Conservation (phyloP, 208 protist species). For the Acanthamoeba quina region DNA sequence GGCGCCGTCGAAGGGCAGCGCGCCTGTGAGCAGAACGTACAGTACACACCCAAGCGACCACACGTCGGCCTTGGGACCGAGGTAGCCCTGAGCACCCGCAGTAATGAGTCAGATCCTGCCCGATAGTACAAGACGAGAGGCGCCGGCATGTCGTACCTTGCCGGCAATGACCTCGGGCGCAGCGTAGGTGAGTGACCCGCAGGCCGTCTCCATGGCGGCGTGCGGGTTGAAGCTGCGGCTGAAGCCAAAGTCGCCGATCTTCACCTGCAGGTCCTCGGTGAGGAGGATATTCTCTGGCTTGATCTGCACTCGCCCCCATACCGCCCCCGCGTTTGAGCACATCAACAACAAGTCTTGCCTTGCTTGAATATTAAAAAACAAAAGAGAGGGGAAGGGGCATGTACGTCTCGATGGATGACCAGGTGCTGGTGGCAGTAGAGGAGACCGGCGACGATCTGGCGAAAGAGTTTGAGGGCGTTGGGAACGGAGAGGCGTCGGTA, state of each 20-base stretch:
- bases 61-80: slow-evolving; percentile 96
- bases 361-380: neutral
- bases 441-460: slow-evolving; percentile 95
- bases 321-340: slow-evolving; percentile 79
- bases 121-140: neutral
- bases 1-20: slow-evolving; percentile 96
- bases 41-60: slow-evolving; percentile 98
- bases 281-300: slow-evolving; percentile 92
- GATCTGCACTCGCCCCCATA: slow-evolving; percentile 80
- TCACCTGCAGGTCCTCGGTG: slow-evolving; percentile 83
- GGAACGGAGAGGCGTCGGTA: slow-evolving; percentile 91
- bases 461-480: slow-evolving; percentile 92
- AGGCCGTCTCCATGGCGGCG: slow-evolving; percentile 78
- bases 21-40: slow-evolving; percentile 98
- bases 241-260: slow-evolving; percentile 75
- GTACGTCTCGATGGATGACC: slow-evolving; percentile 90
- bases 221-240: slow-evolving; percentile 74
- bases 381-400: neutral
- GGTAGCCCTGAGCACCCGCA: slow-evolving; percentile 85
- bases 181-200: slow-evolving; percentile 68
- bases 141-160: slow-evolving; percentile 40
- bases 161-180: slow-evolving; percentile 73
- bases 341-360: neutral
- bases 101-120: neutral
- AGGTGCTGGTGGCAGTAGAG: slow-evolving; percentile 94